phyloP scores from a whole-genome alignment of 2,329 filamentous ascomycete genomes.

The Colletotrichum horii region DNA sequence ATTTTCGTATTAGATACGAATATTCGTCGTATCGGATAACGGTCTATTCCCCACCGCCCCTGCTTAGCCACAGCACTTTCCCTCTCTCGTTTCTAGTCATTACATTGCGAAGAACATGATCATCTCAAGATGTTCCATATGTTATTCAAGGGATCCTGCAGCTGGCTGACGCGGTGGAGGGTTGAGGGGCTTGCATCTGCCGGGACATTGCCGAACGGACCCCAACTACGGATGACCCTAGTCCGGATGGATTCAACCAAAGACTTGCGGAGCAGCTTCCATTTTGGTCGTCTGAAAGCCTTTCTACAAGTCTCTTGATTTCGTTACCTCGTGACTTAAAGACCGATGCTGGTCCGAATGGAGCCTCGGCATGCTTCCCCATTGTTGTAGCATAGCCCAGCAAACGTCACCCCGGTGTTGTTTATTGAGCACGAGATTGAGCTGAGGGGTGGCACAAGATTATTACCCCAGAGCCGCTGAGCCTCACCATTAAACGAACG shows the following conservation, averaged over 20 bases:
- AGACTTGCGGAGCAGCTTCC: background rate
- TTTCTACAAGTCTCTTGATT: background rate
- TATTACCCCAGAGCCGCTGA: background rate
- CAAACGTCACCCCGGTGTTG: background rate
- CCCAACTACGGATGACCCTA: background rate
- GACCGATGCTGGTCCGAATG: background rate
- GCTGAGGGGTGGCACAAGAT: background rate
- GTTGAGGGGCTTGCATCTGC: background rate
- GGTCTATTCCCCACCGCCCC: background rate
- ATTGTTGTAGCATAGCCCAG: background rate
- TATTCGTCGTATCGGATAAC: background rate
- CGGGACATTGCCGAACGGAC: background rate
- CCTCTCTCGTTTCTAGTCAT: background rate
- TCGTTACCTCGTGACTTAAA: background rate
- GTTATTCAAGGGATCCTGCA: background rate
- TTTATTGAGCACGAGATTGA: background rate
- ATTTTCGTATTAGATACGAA: conserved; percentile 5
- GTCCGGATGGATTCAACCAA: background rate
- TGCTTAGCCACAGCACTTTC: background rate
- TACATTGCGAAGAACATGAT: background rate
- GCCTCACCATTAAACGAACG: background rate
- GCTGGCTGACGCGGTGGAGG: background rate
- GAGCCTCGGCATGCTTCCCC: background rate
- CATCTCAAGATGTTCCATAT: background rate
- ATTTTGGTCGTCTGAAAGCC: background rate